These are phyloP conservation scores for Kazachstania africana DNA, from an alignment of 805 yeast species.

Conservation along the genomic window DNA sequence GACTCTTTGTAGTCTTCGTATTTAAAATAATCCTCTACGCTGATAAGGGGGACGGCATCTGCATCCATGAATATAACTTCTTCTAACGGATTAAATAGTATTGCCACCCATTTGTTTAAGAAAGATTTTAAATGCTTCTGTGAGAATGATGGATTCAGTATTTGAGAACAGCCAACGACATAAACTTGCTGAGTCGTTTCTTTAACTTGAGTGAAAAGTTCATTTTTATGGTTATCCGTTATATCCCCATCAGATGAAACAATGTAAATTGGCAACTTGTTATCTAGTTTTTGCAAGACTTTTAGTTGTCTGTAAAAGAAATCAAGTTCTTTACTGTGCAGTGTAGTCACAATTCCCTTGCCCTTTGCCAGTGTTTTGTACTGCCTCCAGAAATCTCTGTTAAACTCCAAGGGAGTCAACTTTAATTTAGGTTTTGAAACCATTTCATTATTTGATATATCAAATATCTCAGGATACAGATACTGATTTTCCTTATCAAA, in stretches of 20 bases:
- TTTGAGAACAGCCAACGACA: constrained; percentile 10
- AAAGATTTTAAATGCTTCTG: constrained; percentile 17
- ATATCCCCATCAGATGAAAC: constrained; percentile 26
- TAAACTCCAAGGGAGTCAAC: background rate
- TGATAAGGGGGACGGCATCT: constrained; percentile 36
- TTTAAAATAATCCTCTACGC: constrained; percentile 24
- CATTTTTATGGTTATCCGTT: constrained; percentile 5
- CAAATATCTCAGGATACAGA: constrained; percentile 15
- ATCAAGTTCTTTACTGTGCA: constrained; percentile 18
- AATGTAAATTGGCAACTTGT: constrained; percentile 32
- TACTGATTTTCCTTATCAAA: constrained; percentile 3
- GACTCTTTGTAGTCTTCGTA: constrained; percentile 10
- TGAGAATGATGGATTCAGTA: constrained; percentile 10
- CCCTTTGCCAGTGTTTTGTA: constrained; percentile 9
- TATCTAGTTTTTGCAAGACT: constrained; percentile 27
- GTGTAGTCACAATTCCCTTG: constrained; percentile 11
- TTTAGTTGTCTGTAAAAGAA: constrained; percentile 30
- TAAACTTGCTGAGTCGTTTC: constrained; percentile 15
- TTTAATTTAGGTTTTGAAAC: background rate
- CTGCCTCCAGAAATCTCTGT: constrained; percentile 7
- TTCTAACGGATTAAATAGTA: constrained; percentile 37
- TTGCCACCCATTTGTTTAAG: constrained; percentile 38
- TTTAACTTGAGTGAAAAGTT: constrained; percentile 3
- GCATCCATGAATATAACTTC: constrained; percentile 41
- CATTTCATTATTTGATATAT: constrained; percentile 4